Base-by-base conservation (phyloP, 202 grass and related monocot species). In the Eragrostis tef region DNA sequence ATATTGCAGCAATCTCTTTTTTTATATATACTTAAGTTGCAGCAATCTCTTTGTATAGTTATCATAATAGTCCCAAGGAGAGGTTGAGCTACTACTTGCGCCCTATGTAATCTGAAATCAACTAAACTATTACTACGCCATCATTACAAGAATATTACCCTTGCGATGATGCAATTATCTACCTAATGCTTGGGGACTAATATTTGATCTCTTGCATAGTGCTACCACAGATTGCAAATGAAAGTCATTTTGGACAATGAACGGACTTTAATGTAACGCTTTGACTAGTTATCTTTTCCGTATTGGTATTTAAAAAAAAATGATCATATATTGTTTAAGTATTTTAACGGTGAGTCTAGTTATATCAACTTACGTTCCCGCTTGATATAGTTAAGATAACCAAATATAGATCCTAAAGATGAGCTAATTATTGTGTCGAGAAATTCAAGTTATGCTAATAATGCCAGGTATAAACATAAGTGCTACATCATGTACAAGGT, bases 31-130 rank as follows among this genome's bases (percentile, higher is more conserved):
- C n/a, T n/a, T n/a, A n/a, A n/a, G n/a, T 66, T 21, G 4, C 25
- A 5, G 6, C 12, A 39, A 41, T 41, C 11, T 51, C 51, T 74
- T 39, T 61, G 42, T 48, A 44, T 49, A 81, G 52, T 58, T 63
- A 72, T 73, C 3, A 12, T 81, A 34, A 34, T 34, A 34, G 1
- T n/a, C 29, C 62, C 15, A 47, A 34, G 7, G 46, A 48, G 51
- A 43, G 60, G 42, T 71, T 71, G 45, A 78, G 61, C 29, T 51
- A 39, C 71, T 36, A 78, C 6, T 20, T 15, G 12, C 39, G 66
- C 9, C 6, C 50, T 31, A 27, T 63, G 14, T 47, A 62, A 17
- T 12, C 4, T 14, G 42, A 64, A 64, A 64, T 27, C 15, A 9
- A 17, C 27, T 8, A 26, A 47, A 60, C 19, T 61, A 75, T 22